These are phyloP conservation scores for Xerocomellus dryophilus DNA, from an alignment of 768 basidiomycete species.

Conservation along the genomic window DNA sequence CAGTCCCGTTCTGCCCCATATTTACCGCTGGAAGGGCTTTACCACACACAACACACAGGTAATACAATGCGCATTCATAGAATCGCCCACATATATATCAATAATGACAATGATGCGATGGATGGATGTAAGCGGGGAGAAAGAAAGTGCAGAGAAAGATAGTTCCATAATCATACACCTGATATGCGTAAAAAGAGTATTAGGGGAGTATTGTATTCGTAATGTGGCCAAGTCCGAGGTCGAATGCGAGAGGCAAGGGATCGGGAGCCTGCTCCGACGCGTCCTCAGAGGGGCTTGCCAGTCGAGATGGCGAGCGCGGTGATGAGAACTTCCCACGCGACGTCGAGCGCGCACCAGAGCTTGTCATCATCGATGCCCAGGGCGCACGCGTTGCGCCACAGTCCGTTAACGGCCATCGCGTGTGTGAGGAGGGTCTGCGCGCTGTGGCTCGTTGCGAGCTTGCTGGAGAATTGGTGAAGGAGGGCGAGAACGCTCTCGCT, in stretches of 20 bases:
- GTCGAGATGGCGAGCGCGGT: slow-evolving; percentile 36
- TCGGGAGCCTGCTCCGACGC: background rate
- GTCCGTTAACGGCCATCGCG: slow-evolving; percentile 38
- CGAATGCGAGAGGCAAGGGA: background rate
- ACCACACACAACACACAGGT: background rate
- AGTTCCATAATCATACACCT: slow-evolving; percentile 26
- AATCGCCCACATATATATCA: slow-evolving; percentile 23
- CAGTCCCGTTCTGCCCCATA: background rate
- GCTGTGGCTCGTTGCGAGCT: slow-evolving; percentile 13
- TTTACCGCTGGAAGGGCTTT: background rate
- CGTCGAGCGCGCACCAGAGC: slow-evolving; percentile 47
- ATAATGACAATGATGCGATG: slow-evolving; percentile 18
- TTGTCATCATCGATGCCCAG: slow-evolving; percentile 48
- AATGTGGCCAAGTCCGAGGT: slow-evolving; percentile 12
- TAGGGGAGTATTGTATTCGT: slow-evolving; percentile 6
- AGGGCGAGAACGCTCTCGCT: slow-evolving; percentile 10
- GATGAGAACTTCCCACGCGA: slow-evolving; percentile 49
- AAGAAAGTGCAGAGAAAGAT: background rate
- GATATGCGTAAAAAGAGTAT: background rate
- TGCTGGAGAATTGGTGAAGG: slow-evolving; percentile 16
- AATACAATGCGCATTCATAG: slow-evolving; percentile 9
- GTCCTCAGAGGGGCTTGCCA: slow-evolving; percentile 18
- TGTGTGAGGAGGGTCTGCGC: slow-evolving; percentile 35
- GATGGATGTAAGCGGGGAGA: background rate
- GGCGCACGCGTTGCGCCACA: slow-evolving; percentile 51